Percentiles rank a stretch among this genome's conserved stretches.
phyloP scores from a whole-genome alignment of 305 asterid species.

The Rubia peregrina region DNA sequence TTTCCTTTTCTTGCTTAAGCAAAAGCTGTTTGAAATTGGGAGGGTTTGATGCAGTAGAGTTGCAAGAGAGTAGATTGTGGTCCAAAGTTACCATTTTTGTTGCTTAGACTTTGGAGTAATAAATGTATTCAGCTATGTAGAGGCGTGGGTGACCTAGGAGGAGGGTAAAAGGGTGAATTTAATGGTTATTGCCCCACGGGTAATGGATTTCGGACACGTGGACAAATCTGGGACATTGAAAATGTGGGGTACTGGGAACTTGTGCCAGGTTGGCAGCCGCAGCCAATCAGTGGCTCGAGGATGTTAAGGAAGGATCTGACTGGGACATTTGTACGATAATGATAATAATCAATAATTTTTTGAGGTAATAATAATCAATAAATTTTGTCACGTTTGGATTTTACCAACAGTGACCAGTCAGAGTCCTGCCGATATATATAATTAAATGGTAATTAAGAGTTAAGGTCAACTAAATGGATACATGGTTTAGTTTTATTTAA shows the following conservation, averaged over 20 bases:
- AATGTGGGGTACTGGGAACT: constrained; percentile 37
- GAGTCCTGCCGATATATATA: too few relatives aligned
- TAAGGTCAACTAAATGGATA: too few relatives aligned
- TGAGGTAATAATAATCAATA: not conserved
- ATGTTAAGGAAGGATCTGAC: constrained; percentile 60
- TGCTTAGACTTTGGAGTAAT: not conserved
- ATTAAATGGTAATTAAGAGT: too few relatives aligned
- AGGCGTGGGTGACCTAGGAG: constrained; percentile 22
- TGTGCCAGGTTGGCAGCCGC: constrained; percentile 46
- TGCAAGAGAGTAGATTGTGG: constrained; percentile 10
- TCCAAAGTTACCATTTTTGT: constrained; percentile 12
- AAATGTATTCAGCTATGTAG: not conserved
- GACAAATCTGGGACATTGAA: constrained; percentile 18
- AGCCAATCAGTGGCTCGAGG: constrained; percentile 71
- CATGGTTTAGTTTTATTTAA: too few relatives aligned
- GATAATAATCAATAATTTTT: too few relatives aligned
- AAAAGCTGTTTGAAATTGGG: constrained; percentile 16
- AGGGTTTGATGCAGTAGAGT: constrained; percentile 21
- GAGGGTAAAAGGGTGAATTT: constrained; percentile 20
- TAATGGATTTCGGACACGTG: constrained; percentile 19
- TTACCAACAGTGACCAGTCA: constrained; percentile 23
- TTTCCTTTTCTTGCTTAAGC: constrained; percentile 26
- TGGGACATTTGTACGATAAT: constrained; percentile 22
- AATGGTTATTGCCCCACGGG: constrained; percentile 34
- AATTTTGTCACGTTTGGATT: constrained; percentile 31